Evolutionary conservation across 1,284 basidiomycete genomes (phyloP).

Genomic region (Ceratorhiza oryzae-sativae): DNA sequence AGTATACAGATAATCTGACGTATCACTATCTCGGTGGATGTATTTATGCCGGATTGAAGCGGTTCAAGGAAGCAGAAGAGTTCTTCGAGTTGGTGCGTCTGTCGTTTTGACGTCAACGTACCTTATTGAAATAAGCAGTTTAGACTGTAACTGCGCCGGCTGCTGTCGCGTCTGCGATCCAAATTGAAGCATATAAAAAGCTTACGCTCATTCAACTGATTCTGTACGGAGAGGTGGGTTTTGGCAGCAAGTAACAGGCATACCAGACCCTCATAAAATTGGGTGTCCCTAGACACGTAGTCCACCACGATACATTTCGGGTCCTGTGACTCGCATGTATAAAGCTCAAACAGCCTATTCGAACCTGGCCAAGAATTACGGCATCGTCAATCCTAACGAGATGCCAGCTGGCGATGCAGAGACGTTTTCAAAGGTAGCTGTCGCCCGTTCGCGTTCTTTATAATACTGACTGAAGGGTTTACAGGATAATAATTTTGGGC

Average conservation of each 20-base stretch:
- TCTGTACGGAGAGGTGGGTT: constrained; percentile 66
- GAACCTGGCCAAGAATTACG: constrained; percentile 67
- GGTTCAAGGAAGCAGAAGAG: constrained; percentile 70
- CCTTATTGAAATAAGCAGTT: not conserved
- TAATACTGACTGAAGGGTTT: constrained; percentile 29
- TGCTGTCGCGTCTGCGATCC: constrained; percentile 68
- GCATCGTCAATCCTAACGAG: constrained; percentile 57
- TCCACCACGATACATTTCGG: constrained; percentile 32
- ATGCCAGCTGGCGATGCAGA: constrained; percentile 62
- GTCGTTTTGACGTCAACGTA: not conserved
- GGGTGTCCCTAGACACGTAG: constrained; percentile 6
- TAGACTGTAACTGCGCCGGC: constrained; percentile 60
- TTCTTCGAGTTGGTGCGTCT: constrained; percentile 69
- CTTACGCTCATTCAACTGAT: constrained; percentile 77
- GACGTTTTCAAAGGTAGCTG: constrained; percentile 59
- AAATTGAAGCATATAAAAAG: constrained; percentile 87
- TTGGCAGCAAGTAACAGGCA: not conserved
- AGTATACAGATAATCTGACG: constrained; percentile 74
- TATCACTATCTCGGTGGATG: constrained; percentile 81
- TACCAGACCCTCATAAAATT: not conserved
- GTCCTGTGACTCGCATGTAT: constrained; percentile 61
- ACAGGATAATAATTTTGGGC: constrained; percentile 74
- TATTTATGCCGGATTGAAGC: constrained; percentile 64
- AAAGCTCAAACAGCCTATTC: constrained; percentile 66
- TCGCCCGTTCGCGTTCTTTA: constrained; percentile 40